Base-by-base conservation (phyloP, 129 eudicot genomes). In the Escallonia rubra region DNA sequence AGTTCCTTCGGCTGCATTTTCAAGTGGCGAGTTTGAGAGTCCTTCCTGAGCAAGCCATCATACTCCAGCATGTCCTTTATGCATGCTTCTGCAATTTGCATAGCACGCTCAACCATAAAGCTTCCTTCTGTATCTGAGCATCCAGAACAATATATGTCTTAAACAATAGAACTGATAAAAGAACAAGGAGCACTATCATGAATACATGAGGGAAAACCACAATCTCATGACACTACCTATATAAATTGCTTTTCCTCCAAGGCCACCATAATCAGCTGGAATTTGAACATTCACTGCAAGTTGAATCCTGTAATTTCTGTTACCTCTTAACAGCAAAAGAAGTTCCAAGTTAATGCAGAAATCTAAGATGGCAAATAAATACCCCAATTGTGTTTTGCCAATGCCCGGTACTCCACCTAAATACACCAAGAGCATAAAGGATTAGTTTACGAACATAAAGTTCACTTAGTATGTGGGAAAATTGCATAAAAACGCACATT, bases 331-430 rank as follows among this genome's bases (percentile, higher is more conserved):
- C 40, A 49, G 8, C 39, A 34, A 56, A 41, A 58, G 15, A 66
- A 66, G 13, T n/a, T 55, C 34, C 11, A 43, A 53, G 14, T 41
- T 67, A 3, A 12, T n/a, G 14, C 5, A 63, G 11, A 58, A 3
- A 64, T 53, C 45, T 15, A 56, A 4, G 56, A 45, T 54, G 10
- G n/a, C 47, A 63, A 53, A 48, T 48, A 40, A 76, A 64, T 82
- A 93, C 99, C 96, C 99, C 16, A 93, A 70, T 79, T 93, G 99
- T 49, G 96, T 93, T 84, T 93, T 93, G 71, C 99, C 99, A 12
- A 93, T 93, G 69, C 99, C 99, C 39, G 99, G 95, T 50, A 93
- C 95, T 77, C 99, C 99, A 75, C 99, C 99, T 93, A 75, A 71
- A 44, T 44, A 15, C 45, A 43, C 59, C 43, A 49, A 53, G 43